Base-by-base conservation (phyloP, 208 protist genomes). In the Trypanosoma theileri region DNA sequence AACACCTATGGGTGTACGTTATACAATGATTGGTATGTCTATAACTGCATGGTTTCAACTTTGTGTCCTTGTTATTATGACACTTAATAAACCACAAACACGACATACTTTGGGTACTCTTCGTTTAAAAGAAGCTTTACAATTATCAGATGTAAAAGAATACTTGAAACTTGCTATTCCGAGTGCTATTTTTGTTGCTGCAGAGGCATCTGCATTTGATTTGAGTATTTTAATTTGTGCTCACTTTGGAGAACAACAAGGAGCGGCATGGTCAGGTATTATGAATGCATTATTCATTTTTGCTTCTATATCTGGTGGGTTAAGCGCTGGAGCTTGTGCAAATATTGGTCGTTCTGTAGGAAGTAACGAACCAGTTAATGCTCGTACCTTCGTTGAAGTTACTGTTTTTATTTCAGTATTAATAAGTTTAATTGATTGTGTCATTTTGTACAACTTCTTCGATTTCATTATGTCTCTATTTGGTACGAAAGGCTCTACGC, bases 191-290 rank as follows among this genome's bases (percentile, higher is more conserved):
- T 94, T 94, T 59, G 89, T 94, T 57, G 85, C 84, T n/a, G 89
- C 89, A 4, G 85, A 94, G 66, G 89, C 86, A 14, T 92, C 89
- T 8, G 88, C 89, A 13, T 94, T 94, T 71, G 89, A 94, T 63
- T 41, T 92, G 17, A 92, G 84, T 31, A 79, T 92, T 45, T 74
- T 94, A 41, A 48, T 94, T 35, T 86, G 79, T 61, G 86, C 84
- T 1, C 77, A 82, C 24, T 87, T 88, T 65, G 79, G 84, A 22
- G 78, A 85, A 40, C 57, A 63, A 31, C 73, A 90, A 44, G 89
- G 86, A 9, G 81, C 89, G 0, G 86, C 82, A 12, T 94, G 89
- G 86, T 91, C 84, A 22, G 80, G 73, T 63, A 91, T 92, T 53
- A 87, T 94, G 82, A 94, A 92, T 79, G 80, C 66, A 28, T 76